Percentiles rank a stretch among this genome's conserved stretches.
phyloP scores from a whole-genome alignment of 2,329 filamentous ascomycete species.

The Fusarium stilboides region DNA sequence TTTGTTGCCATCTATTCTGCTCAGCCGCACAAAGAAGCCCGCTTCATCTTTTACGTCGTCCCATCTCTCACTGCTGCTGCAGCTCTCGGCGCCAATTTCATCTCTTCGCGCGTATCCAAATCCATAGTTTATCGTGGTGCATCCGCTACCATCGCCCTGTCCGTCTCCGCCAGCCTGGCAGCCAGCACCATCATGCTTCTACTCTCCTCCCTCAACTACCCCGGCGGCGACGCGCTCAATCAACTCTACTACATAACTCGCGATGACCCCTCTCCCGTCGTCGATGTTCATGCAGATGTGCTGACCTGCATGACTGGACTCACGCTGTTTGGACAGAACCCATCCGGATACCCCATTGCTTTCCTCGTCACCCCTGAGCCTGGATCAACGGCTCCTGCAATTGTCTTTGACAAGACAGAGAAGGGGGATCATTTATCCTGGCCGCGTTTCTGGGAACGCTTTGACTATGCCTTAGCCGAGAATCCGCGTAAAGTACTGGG shows the following conservation, averaged over 20 bases:
- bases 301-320: constrained; percentile 80
- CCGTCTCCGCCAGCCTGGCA: constrained; percentile 72
- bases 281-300: constrained; percentile 74
- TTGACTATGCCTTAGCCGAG: constrained; percentile 75
- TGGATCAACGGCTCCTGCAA: constrained; percentile 46
- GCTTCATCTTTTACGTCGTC: constrained; percentile 92
- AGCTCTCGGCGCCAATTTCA: constrained; percentile 79
- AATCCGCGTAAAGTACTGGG: constrained; percentile 64
- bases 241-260: constrained; percentile 61
- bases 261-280: constrained; percentile 44
- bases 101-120: constrained; percentile 77
- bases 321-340: constrained; percentile 74
- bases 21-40: constrained; percentile 95
- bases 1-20: constrained; percentile 88
- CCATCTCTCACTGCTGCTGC: constrained; percentile 85
- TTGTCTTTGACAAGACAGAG: constrained; percentile 76
- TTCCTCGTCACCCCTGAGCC: constrained; percentile 38
- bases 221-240: constrained; percentile 84
- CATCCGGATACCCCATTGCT: constrained; percentile 56
- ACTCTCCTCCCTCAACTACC: constrained; percentile 92
- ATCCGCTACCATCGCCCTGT: constrained; percentile 69
- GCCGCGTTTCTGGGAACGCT: constrained; percentile 72
- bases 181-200: constrained; percentile 78
- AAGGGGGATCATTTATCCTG: constrained; percentile 55
- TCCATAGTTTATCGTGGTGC: constrained; percentile 68